Conservation (phyloP, 2,329 filamentous ascomycete genomes). For the Coleophoma crateriformis region DNA sequence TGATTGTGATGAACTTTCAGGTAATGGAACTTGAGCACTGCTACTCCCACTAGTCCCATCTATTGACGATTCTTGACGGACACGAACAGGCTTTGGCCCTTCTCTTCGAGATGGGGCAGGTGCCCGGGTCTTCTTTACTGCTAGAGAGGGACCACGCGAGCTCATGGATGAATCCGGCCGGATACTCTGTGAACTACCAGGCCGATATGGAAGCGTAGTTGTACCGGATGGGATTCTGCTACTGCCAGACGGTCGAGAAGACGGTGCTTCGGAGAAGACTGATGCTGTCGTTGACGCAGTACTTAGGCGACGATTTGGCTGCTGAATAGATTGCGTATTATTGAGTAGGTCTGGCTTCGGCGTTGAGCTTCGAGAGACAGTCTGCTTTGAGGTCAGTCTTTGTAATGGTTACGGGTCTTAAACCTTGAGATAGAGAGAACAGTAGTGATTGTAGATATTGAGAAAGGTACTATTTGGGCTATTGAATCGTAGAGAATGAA, state of each 20-base stretch:
- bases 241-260: constrained; percentile 10
- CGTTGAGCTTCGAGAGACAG: constrained; percentile 15
- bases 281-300: constrained; percentile 34
- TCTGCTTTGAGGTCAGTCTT: constrained; percentile 7
- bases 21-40: neutral
- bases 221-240: constrained; percentile 22
- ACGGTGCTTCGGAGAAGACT: constrained; percentile 15
- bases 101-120: constrained; percentile 35
- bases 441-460: neutral
- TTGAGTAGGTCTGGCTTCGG: constrained; percentile 21
- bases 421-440: neutral
- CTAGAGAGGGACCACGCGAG: constrained; percentile 30
- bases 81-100: constrained; percentile 25
- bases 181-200: constrained; percentile 36
- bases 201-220: constrained; percentile 18
- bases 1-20: constrained; percentile 3
- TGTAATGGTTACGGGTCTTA: too few relatives aligned
- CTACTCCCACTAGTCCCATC: constrained; percentile 3
- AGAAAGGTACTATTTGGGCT: neutral
- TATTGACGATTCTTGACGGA: constrained; percentile 20
- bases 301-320: constrained; percentile 33
- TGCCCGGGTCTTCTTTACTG: constrained; percentile 56
- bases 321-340: constrained; percentile 18
- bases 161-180: constrained; percentile 38
- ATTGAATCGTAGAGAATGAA: constrained; percentile 3